phyloP scores from a whole-genome alignment of 805 yeast genomes.

The Zygotorulaspora danielsina region DNA sequence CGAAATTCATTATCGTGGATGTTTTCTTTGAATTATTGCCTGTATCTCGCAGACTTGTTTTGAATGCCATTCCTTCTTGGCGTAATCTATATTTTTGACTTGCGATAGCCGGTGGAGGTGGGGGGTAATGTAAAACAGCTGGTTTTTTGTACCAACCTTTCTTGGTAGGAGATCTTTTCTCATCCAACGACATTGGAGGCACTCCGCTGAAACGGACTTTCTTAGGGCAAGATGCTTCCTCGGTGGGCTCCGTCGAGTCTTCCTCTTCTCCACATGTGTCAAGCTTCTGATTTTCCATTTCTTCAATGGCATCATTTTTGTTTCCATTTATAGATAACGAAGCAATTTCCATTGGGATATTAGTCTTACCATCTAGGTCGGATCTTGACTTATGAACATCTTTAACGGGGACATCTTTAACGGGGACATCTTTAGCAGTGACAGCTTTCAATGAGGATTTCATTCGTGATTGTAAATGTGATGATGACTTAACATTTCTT shows the following conservation, averaged over 20 bases:
- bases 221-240: constrained; percentile 13
- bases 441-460: not conserved
- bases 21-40: constrained; percentile 10
- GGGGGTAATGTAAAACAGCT: constrained; percentile 33
- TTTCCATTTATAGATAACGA: not conserved
- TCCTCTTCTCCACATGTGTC: not conserved
- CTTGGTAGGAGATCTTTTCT: constrained; percentile 32
- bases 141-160: constrained; percentile 39
- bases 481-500: not conserved
- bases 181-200: constrained; percentile 33
- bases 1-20: constrained; percentile 8
- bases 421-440: not conserved
- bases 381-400: not conserved
- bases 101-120: constrained; percentile 26
- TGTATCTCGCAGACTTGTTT: constrained; percentile 28
- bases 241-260: not conserved
- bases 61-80: constrained; percentile 36
- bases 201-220: constrained; percentile 37
- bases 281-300: not conserved
- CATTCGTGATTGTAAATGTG: not conserved
- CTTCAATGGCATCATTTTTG: not conserved
- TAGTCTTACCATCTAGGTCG: not conserved
- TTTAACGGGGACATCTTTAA: not conserved
- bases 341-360: not conserved
- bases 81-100: constrained; percentile 20